Evolutionary conservation across 768 basidiomycete genomes (phyloP).

Genomic region (Tulasnella sp.): DNA sequence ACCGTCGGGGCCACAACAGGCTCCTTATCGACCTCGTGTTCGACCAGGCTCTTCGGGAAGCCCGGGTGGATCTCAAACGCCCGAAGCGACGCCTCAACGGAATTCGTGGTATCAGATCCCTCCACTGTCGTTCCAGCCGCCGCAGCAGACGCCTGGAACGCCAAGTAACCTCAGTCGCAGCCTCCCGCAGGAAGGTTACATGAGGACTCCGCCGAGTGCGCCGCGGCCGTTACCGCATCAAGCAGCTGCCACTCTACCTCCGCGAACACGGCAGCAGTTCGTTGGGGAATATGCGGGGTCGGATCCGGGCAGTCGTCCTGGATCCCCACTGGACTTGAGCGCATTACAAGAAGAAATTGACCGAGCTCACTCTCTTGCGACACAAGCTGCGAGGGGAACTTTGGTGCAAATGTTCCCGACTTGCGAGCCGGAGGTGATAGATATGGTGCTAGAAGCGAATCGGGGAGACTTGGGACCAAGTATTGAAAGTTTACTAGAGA

Average conservation of each 20-base stretch:
- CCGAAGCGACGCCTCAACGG: slow-evolving; percentile 3
- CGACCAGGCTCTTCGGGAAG: slow-evolving; percentile 11
- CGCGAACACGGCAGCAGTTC: not conserved
- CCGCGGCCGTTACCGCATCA: not conserved
- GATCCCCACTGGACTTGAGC: slow-evolving; percentile 23
- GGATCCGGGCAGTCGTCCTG: not conserved
- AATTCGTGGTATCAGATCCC: slow-evolving; percentile 2
- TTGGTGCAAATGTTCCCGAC: slow-evolving; percentile 82
- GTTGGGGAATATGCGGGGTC: not conserved
- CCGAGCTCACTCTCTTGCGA: slow-evolving; percentile 62
- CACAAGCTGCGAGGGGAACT: slow-evolving; percentile 63
- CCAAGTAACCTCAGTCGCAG: not conserved
- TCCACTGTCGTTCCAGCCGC: not conserved
- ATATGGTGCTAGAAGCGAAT: slow-evolving; percentile 85
- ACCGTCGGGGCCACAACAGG: not conserved
- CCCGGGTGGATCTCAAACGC: slow-evolving; percentile 2
- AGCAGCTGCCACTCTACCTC: not conserved
- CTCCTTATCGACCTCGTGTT: slow-evolving; percentile 16
- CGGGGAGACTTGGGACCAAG: slow-evolving; percentile 82
- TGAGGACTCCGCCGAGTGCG: slow-evolving; percentile 2
- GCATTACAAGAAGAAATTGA: slow-evolving; percentile 49
- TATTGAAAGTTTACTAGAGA: slow-evolving; percentile 78
- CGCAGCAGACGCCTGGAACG: not conserved
- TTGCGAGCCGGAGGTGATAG: slow-evolving; percentile 73
- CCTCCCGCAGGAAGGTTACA: not conserved